phyloP scores from a whole-genome alignment of 1,284 basidiomycete species.

The Malassezia sp. region DNA sequence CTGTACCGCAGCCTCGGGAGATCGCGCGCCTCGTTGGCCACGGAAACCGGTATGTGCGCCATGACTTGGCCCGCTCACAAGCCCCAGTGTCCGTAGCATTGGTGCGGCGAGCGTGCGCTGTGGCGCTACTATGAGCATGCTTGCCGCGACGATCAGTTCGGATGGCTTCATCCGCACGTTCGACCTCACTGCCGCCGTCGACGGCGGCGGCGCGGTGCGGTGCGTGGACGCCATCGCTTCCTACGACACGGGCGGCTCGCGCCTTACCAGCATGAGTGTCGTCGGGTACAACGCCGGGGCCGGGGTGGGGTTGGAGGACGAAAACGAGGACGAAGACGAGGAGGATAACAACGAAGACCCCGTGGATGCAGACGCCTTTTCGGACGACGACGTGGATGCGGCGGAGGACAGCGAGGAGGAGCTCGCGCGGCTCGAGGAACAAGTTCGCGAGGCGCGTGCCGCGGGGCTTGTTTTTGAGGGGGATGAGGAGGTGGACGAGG shows the following conservation, averaged over 20 bases:
- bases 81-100: constrained; percentile 2
- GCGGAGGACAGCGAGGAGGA: constrained; percentile 16
- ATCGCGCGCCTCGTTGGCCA: constrained; percentile 35
- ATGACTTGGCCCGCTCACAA: neutral
- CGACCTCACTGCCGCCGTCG: constrained; percentile 17
- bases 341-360: constrained; percentile 14
- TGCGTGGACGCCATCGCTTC: constrained; percentile 21
- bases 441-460: constrained; percentile 12
- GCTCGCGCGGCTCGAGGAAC: constrained; percentile 15
- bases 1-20: constrained; percentile 18
- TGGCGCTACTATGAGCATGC: constrained; percentile 2
- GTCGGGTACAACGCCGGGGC: constrained; percentile 21
- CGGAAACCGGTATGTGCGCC: constrained; percentile 31
- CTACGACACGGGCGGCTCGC: constrained; percentile 37
- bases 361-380: constrained; percentile 9
- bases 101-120: neutral
- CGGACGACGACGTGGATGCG: constrained; percentile 17
- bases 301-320: constrained; percentile 2
- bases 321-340: constrained; percentile 1
- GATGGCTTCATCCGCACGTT: constrained; percentile 42
- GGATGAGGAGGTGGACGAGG: constrained; percentile 19
- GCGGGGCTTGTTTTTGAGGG: constrained; percentile 15
- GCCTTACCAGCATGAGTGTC: constrained; percentile 37
- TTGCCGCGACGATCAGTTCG: constrained; percentile 38
- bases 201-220: constrained; percentile 2